These are phyloP conservation scores for Stachybotrys echinatus DNA, from an alignment of 2,329 filamentous ascomycete species.

Conservation along the genomic window DNA sequence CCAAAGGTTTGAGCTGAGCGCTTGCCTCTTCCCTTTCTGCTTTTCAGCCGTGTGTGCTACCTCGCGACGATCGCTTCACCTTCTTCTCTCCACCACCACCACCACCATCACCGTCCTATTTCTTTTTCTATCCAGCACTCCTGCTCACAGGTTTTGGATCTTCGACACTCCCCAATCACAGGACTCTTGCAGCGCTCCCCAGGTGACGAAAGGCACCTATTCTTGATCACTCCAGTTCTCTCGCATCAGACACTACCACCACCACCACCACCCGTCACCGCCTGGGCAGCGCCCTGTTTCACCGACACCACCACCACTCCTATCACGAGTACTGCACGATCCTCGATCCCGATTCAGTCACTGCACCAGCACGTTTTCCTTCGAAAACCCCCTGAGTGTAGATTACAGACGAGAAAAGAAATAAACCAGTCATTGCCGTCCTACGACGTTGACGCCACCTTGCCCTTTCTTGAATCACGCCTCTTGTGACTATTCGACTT, in stretches of 20 bases:
- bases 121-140: conserved; percentile 18
- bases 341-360: conserved; percentile 39
- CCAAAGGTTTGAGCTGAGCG: conserved; percentile 31
- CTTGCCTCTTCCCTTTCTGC: conserved; percentile 32
- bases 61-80: conserved; percentile 30
- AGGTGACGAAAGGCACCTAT: conserved; percentile 21
- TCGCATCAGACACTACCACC: conserved; percentile 20
- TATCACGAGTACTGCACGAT: conserved; percentile 37
- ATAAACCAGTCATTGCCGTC: conserved; percentile 27
- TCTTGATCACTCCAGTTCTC: conserved; percentile 18
- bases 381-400: conserved; percentile 82
- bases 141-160: conserved; percentile 5
- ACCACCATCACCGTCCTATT: conserved; percentile 26
- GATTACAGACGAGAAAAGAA: conserved; percentile 55
- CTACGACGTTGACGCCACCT: conserved; percentile 11
- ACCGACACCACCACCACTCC: conserved; percentile 29
- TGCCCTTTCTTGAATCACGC: background rate
- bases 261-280: conserved; percentile 23
- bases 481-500: conserved; percentile 7
- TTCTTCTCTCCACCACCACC: conserved; percentile 22
- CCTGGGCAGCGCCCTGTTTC: conserved; percentile 25
- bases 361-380: conserved; percentile 91
- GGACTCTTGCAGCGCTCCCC: conserved; percentile 17
- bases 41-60: conserved; percentile 28
- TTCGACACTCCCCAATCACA: conserved; percentile 18